Conservation (phyloP, 108 stramenopile genomes). For the Nannochloropsis salina region DNA sequence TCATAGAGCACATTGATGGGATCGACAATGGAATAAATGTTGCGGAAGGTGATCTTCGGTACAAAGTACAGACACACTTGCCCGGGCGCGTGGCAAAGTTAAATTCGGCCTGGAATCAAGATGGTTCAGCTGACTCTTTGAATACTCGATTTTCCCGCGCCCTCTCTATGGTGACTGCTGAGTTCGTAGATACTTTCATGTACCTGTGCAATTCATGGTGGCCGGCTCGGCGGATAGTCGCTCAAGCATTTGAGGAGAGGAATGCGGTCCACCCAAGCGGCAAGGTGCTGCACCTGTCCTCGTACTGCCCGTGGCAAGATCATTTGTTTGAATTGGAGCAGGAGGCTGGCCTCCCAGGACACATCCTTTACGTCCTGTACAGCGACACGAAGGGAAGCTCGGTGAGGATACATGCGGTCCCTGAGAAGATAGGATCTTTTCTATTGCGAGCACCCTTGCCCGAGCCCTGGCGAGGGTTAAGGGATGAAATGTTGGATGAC, state of each 20-base stretch:
- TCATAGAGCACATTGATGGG: constrained; percentile 94
- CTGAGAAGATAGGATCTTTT: constrained; percentile 79
- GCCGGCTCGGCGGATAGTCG: constrained; percentile 78
- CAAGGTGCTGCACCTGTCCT: constrained; percentile 65
- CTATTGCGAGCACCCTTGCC: constrained; percentile 76
- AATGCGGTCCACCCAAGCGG: constrained; percentile 66
- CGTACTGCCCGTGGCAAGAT: constrained; percentile 84
- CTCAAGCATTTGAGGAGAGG: constrained; percentile 64
- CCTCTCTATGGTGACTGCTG: constrained; percentile 70
- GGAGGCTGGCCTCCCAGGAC: constrained; percentile 35
- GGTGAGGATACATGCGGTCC: constrained; percentile 66
- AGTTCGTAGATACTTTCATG: constrained; percentile 68
- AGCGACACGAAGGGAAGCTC: constrained; percentile 80
- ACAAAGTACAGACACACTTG: constrained; percentile 76
- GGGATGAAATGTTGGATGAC: constrained; percentile 74
- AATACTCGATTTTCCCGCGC: constrained; percentile 85
- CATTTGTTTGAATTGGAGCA: constrained; percentile 89
- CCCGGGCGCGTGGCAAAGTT: constrained; percentile 70
- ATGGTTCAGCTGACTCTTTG: constrained; percentile 50
- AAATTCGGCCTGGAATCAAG: constrained; percentile 91
- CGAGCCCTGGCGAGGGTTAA: constrained; percentile 83
- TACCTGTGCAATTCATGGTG: constrained; percentile 78
- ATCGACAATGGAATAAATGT: constrained; percentile 96
- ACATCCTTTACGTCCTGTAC: constrained; percentile 87
- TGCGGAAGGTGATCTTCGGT: constrained; percentile 53